Conservation (phyloP, 108 stramenopile genomes). For the Thalassiosira profunda region DNA sequence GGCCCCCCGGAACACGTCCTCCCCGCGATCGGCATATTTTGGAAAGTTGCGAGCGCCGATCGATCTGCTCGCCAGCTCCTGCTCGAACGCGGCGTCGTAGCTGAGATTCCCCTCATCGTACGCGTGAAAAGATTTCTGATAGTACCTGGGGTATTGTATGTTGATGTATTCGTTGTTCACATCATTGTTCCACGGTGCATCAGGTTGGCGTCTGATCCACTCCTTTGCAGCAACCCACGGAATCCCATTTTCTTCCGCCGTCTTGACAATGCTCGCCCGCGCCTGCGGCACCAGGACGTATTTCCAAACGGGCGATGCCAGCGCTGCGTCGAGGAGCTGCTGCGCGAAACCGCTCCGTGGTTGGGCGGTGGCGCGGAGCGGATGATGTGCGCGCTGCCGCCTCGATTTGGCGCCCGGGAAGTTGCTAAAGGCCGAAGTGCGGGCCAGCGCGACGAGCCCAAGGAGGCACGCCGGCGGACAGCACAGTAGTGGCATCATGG, state of each 20-base stretch:
- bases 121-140: conserved; percentile 71
- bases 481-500: no score
- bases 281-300: conserved; percentile 81
- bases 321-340: conserved; percentile 57
- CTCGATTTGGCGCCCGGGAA: no score
- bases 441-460: no score
- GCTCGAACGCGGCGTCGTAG: conserved; percentile 82
- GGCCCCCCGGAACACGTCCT: conserved; percentile 76
- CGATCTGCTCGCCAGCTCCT: conserved; percentile 72
- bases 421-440: no score
- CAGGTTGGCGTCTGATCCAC: no score
- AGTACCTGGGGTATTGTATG: conserved; percentile 52
- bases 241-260: conserved; percentile 82
- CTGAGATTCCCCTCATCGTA: conserved; percentile 78
- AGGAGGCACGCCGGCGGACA: no score
- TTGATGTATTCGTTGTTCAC: conserved; percentile 23
- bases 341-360: conserved; percentile 71
- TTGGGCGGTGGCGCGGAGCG: no score
- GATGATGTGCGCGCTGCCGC: no score
- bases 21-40: conserved; percentile 59
- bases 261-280: conserved; percentile 69
- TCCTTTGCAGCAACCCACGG: conserved; percentile 59
- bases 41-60: conserved; percentile 88
- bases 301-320: conserved; percentile 76
- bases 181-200: no score